phyloP scores from a whole-genome alignment of 768 basidiomycete genomes.

The Russula earlei region DNA sequence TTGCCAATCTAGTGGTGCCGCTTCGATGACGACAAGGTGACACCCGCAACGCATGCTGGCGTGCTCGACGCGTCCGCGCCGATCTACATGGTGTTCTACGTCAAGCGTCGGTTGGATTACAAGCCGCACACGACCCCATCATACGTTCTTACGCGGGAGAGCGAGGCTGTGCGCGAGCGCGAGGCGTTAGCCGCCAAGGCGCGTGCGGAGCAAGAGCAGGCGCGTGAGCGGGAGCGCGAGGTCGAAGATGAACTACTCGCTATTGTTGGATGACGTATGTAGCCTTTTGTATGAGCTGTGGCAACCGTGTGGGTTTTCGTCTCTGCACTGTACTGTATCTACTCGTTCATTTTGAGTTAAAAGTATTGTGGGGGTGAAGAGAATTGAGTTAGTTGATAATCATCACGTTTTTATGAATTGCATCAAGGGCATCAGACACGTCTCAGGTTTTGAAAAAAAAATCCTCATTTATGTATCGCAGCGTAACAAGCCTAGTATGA shows the following conservation, averaged over 20 bases:
- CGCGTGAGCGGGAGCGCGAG: conserved; percentile 10
- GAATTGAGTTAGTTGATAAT: too few relatives aligned
- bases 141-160: conserved; percentile 15
- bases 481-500: too few relatives aligned
- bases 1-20: conserved; percentile 65
- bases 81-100: conserved; percentile 95
- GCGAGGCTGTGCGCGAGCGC: conserved; percentile 17
- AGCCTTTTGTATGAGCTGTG: background rate
- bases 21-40: conserved; percentile 91
- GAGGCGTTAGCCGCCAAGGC: conserved; percentile 3
- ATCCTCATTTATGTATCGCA: too few relatives aligned
- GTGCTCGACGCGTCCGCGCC: conserved; percentile 50
- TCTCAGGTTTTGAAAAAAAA: too few relatives aligned
- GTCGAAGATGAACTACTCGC: conserved; percentile 19
- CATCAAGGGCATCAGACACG: too few relatives aligned
- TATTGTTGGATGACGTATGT: background rate
- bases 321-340: too few relatives aligned
- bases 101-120: conserved; percentile 83
- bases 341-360: too few relatives aligned
- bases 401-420: too few relatives aligned
- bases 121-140: conserved; percentile 34
- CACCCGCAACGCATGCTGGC: conserved; percentile 53
- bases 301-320: too few relatives aligned
- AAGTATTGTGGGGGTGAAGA: too few relatives aligned
- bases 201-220: conserved; percentile 11